Evolutionary conservation across 208 protist species (phyloP).

Genomic region (Crithidia acanthocephali): DNA sequence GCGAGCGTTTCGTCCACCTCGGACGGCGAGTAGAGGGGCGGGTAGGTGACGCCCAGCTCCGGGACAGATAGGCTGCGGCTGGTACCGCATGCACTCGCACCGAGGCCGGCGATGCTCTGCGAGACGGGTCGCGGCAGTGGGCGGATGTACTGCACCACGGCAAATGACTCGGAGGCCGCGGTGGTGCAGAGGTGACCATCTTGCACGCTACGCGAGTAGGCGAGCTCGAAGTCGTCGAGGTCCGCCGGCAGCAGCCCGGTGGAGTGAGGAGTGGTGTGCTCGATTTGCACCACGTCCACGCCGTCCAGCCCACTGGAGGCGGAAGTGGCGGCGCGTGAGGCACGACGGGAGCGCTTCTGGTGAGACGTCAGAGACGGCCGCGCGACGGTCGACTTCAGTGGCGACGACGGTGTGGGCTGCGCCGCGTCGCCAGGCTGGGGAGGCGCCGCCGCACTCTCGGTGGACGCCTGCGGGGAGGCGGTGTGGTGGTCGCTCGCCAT

Average conservation of each 20-base stretch:
- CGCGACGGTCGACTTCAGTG: not conserved
- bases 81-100: not conserved
- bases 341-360: not conserved
- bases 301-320: not conserved
- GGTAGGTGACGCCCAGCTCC: not conserved
- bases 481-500: not conserved
- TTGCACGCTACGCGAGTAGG: conserved; percentile 19
- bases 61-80: not conserved
- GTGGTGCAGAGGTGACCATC: not conserved
- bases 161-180: conserved; percentile 1
- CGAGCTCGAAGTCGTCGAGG: conserved; percentile 38
- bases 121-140: not conserved
- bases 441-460: too few species aligned
- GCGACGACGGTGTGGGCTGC: not conserved
- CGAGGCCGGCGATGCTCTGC: not conserved
- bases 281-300: conserved; percentile 20
- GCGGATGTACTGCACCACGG: conserved; percentile 13
- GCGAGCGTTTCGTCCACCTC: conserved; percentile 20
- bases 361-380: too few species aligned
- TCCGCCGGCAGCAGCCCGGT: not conserved
- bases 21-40: not conserved
- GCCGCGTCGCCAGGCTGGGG: too few species aligned
- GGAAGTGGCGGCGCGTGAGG: not conserved
- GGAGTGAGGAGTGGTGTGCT: conserved; percentile 1
- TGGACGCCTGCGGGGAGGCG: not conserved